These are phyloP conservation scores for Candida labiduridarum DNA, from an alignment of 1,139 yeast species.

Conservation along the genomic window DNA sequence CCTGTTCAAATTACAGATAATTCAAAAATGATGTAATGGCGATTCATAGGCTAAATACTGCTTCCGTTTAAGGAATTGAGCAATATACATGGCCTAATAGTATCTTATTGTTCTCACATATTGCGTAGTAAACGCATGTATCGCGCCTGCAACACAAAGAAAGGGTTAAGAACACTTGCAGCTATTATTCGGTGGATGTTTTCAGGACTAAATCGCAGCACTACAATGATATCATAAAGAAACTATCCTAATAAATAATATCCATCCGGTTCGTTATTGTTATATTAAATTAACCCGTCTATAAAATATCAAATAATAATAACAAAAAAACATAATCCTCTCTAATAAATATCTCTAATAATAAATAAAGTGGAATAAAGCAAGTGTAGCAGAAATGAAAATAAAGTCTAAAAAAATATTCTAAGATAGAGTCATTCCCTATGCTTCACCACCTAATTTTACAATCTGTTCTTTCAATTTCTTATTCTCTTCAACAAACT, in stretches of 20 bases:
- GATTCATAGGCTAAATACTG: too few species aligned
- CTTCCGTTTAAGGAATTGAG: too few species aligned
- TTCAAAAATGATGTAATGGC: too few species aligned
- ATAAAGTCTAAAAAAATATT: background rate
- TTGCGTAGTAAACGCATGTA: too few species aligned
- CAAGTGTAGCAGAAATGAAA: background rate
- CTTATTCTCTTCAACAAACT: conserved; percentile 15
- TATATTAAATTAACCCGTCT: background rate
- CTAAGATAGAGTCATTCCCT: background rate
- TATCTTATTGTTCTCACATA: too few species aligned
- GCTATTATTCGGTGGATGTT: too few species aligned
- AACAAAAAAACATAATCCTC: background rate
- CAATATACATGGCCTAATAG: too few species aligned
- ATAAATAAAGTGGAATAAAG: background rate
- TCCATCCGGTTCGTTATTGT: background rate
- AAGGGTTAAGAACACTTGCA: too few species aligned
- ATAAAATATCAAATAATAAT: background rate
- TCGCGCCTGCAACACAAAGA: too few species aligned
- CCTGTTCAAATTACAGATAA: too few species aligned
- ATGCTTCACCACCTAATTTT: conserved; percentile 14
- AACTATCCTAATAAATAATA: background rate
- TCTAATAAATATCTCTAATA: background rate
- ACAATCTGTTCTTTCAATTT: conserved; percentile 13
- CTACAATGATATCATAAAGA: background rate
- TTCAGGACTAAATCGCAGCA: too few species aligned